A percentile compares a stretch with the other conserved stretches of the same genome.
Evolutionary conservation across 2,329 filamentous ascomycete genomes (phyloP).

Genomic region (Amauroascus niger): DNA sequence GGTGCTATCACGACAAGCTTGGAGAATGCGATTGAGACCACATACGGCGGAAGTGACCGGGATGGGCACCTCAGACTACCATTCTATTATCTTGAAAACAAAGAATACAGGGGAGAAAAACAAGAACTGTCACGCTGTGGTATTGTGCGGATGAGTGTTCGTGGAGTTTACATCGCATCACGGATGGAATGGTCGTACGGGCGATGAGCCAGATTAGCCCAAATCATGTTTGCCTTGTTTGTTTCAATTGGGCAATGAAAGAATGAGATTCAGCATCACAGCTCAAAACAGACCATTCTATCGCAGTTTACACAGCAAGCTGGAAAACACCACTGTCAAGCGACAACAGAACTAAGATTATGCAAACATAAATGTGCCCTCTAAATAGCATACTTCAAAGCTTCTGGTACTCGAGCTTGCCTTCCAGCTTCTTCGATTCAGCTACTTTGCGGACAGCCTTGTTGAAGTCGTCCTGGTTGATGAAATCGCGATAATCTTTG

Average conservation of each 20-base stretch:
- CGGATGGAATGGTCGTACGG: too few relatives aligned
- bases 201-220: too few relatives aligned
- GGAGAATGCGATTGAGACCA: too few relatives aligned
- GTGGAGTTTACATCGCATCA: too few relatives aligned
- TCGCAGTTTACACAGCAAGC: not conserved
- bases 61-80: too few relatives aligned
- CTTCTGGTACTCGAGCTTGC: conserved; percentile 96
- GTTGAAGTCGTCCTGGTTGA: conserved; percentile 99
- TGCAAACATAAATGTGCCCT: not conserved
- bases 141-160: too few relatives aligned
- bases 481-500: conserved; percentile 91
- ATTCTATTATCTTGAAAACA: too few relatives aligned
- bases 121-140: too few relatives aligned
- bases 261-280: not conserved
- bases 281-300: not conserved
- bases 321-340: not conserved
- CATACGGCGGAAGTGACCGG: too few relatives aligned
- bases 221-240: conserved; percentile 8
- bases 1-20: too few relatives aligned
- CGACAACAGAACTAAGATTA: not conserved
- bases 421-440: conserved; percentile 95
- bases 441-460: conserved; percentile 96
- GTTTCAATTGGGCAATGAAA: not conserved
- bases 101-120: not conserved
- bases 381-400: conserved; percentile 46